Evolutionary conservation across 768 basidiomycete species (phyloP).

Genomic region (Hydnum rufescens): DNA sequence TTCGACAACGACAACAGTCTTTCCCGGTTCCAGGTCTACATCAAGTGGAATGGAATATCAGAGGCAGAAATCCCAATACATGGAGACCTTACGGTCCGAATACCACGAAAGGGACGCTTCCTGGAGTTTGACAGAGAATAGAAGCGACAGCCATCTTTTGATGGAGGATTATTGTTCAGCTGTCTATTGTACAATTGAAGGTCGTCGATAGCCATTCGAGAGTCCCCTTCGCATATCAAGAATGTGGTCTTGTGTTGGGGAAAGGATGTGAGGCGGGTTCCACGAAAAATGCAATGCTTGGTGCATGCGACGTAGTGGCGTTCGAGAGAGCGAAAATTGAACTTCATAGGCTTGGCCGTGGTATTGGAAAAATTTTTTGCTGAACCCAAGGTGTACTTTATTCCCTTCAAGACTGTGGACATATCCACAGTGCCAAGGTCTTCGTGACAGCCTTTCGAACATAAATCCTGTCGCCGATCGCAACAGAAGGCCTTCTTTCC

Average conservation of each 20-base stretch:
- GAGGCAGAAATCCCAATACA: too few species aligned
- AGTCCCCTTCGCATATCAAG: constrained; percentile 11
- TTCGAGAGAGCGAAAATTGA: constrained; percentile 34
- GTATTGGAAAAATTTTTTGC: constrained; percentile 23
- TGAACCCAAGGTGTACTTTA: constrained; percentile 33
- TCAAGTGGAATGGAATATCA: too few species aligned
- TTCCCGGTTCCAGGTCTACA: constrained; percentile 7
- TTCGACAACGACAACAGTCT: constrained; percentile 8
- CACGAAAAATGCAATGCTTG: constrained; percentile 32
- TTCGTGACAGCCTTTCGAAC: constrained; percentile 22
- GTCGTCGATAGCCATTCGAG: constrained; percentile 5
- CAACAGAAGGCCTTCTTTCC: constrained; percentile 36
- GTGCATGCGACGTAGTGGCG: constrained; percentile 37
- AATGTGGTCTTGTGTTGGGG: constrained; percentile 24
- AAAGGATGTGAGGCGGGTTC: constrained; percentile 28
- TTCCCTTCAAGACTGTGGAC: constrained; percentile 32
- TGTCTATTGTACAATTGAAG: constrained; percentile 22
- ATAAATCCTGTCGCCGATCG: constrained; percentile 26
- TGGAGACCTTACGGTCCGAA: constrained; percentile 36
- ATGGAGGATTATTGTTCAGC: constrained; percentile 26
- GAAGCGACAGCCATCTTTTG: constrained; percentile 32
- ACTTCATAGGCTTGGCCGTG: constrained; percentile 26
- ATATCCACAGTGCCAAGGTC: constrained; percentile 36
- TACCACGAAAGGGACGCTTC: constrained; percentile 35
- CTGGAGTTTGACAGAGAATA: constrained; percentile 25